phyloP scores from a whole-genome alignment of 495 filamentous ascomycete species.

The Penicillium bovifimosum region DNA sequence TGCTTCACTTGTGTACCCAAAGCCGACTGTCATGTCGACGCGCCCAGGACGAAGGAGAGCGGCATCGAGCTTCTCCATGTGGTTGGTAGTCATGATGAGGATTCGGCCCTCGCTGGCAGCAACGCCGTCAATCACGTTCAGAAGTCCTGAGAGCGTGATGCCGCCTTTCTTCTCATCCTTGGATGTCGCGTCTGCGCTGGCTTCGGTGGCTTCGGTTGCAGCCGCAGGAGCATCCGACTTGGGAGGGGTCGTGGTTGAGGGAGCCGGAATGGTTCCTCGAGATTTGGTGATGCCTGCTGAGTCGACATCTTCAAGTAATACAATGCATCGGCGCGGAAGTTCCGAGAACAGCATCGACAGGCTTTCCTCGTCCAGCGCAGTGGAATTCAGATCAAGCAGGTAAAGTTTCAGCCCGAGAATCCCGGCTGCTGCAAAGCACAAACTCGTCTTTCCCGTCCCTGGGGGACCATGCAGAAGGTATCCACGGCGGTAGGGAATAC shows the following conservation, averaged over 20 bases:
- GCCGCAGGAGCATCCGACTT: neutral
- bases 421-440: constrained; percentile 44
- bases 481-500: constrained; percentile 45
- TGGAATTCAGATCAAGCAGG: constrained; percentile 42
- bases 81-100: constrained; percentile 83
- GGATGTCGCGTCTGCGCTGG: neutral
- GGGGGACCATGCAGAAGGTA: constrained; percentile 46
- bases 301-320: constrained; percentile 48
- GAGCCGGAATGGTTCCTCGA: constrained; percentile 11
- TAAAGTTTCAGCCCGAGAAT: constrained; percentile 42
- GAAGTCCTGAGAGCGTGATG: constrained; percentile 63
- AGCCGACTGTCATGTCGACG: constrained; percentile 69
- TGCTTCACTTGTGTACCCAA: constrained; percentile 55
- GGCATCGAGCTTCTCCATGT: constrained; percentile 66
- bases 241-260: neutral
- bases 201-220: neutral
- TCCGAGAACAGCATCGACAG: constrained; percentile 64
- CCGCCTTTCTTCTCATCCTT: constrained; percentile 18
- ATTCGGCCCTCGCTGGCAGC: constrained; percentile 70
- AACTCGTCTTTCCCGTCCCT: constrained; percentile 48
- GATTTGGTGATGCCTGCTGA: constrained; percentile 54
- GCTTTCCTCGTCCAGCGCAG: constrained; percentile 54
- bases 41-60: constrained; percentile 73
- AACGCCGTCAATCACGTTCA: constrained; percentile 81
- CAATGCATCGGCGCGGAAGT: constrained; percentile 39